A percentile compares a stretch with the other conserved stretches of the same genome.
These are phyloP conservation scores for Diaporthe humulicola DNA, from an alignment of 2,329 filamentous ascomycete species.

Conservation along the genomic window DNA sequence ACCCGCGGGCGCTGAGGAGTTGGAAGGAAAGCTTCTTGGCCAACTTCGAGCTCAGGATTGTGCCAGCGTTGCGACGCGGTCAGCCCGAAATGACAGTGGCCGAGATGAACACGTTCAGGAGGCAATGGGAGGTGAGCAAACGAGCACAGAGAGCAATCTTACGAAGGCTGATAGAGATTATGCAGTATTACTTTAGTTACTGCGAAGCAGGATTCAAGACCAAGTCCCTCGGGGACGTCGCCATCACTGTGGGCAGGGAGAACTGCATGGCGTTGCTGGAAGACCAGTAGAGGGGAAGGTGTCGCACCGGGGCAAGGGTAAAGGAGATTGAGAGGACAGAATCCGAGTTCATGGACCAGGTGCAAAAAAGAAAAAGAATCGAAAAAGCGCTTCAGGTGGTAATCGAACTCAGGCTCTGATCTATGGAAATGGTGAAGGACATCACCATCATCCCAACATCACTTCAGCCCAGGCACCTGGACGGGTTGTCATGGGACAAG, in stretches of 20 bases:
- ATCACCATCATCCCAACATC: neutral
- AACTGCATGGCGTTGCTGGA: constrained; percentile 34
- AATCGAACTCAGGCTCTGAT: neutral
- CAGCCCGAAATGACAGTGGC: constrained; percentile 24
- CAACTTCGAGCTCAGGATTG: constrained; percentile 32
- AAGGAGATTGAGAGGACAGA: neutral
- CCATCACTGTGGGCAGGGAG: constrained; percentile 38
- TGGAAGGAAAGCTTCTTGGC: constrained; percentile 35
- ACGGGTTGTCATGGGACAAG: neutral
- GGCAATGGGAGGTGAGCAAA: constrained; percentile 38
- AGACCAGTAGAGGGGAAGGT: neutral
- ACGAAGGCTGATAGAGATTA: neutral
- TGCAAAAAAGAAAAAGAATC: neutral
- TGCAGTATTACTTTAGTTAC: constrained; percentile 38
- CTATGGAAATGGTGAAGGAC: neutral
- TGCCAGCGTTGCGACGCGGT: constrained; percentile 28
- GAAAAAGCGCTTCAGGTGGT: neutral
- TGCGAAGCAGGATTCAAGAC: constrained; percentile 38
- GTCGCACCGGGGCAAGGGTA: neutral
- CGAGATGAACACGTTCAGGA: constrained; percentile 31
- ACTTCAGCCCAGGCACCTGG: too few relatives aligned
- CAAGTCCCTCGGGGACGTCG: constrained; percentile 34
- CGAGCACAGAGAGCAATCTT: neutral
- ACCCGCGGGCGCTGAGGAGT: constrained; percentile 31
- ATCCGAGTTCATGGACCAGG: neutral